Evolutionary conservation across 2,329 filamentous ascomycete genomes (phyloP).

Genomic region (Chaetomium strumarium): DNA sequence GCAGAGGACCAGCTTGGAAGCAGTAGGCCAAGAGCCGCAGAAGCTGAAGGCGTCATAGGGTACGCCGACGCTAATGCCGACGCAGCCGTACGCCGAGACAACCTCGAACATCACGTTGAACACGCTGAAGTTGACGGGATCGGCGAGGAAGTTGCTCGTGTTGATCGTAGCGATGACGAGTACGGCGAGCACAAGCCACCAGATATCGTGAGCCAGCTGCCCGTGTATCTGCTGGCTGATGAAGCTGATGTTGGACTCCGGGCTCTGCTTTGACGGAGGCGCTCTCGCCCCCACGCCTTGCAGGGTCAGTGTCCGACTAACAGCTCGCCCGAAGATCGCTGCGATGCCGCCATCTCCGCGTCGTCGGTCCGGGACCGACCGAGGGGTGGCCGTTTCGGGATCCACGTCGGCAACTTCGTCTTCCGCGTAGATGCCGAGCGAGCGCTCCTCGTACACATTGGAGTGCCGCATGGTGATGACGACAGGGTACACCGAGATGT

Average conservation of each 20-base stretch:
- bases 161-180: constrained; percentile 56
- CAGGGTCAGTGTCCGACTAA: constrained; percentile 37
- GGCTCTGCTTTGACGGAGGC: constrained; percentile 15
- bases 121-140: constrained; percentile 49
- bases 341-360: constrained; percentile 8
- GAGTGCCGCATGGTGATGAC: constrained; percentile 61
- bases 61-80: constrained; percentile 51
- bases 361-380: not conserved
- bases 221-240: constrained; percentile 51
- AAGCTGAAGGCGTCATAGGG: constrained; percentile 49
- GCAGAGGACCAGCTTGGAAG: constrained; percentile 52
- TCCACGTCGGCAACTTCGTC: constrained; percentile 28
- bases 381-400: constrained; percentile 6
- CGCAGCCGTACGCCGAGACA: constrained; percentile 52
- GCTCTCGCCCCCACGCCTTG: constrained; percentile 39
- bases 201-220: constrained; percentile 59
- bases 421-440: constrained; percentile 52
- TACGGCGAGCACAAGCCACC: constrained; percentile 56
- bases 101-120: constrained; percentile 55
- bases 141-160: constrained; percentile 44
- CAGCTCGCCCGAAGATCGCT: constrained; percentile 15
- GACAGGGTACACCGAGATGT: constrained; percentile 58
- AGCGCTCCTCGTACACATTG: constrained; percentile 66
- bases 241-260: constrained; percentile 42
- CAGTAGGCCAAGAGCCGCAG: constrained; percentile 46